Conservation (phyloP, 495 filamentous ascomycete species). For the Geoglossum glabrum region DNA sequence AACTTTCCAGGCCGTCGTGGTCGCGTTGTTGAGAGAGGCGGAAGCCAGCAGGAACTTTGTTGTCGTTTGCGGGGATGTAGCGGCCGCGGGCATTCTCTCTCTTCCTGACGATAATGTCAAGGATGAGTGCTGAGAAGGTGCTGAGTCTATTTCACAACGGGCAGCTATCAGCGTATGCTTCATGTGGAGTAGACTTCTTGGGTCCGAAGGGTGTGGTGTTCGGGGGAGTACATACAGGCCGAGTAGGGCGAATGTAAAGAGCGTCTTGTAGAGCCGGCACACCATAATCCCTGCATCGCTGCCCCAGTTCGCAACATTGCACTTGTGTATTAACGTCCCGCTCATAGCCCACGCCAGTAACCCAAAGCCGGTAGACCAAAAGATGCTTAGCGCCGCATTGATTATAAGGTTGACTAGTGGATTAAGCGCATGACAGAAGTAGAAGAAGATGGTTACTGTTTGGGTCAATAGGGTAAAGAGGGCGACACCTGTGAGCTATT, state of each 20-base stretch:
- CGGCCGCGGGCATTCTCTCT: constrained; percentile 25
- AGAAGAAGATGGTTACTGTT: constrained; percentile 30
- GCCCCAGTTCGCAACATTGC: constrained; percentile 32
- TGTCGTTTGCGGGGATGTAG: constrained; percentile 18
- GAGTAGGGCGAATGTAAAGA: constrained; percentile 39
- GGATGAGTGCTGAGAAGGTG: constrained; percentile 25
- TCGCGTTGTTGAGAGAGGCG: background rate
- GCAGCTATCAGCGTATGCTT: background rate
- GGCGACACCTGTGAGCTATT: constrained; percentile 34
- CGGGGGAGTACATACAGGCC: constrained; percentile 17
- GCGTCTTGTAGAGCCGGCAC: constrained; percentile 43
- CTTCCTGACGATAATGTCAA: constrained; percentile 30
- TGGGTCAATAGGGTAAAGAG: constrained; percentile 34
- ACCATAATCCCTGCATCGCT: constrained; percentile 36
- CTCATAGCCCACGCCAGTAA: constrained; percentile 37
- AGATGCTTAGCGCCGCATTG: constrained; percentile 29
- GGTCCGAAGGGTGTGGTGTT: background rate
- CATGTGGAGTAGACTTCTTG: no score
- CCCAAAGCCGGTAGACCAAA: constrained; percentile 36
- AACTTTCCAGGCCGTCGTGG: background rate
- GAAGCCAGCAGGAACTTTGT: background rate
- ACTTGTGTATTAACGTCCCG: constrained; percentile 35
- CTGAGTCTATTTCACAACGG: constrained; percentile 12
- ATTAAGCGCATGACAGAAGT: constrained; percentile 35
- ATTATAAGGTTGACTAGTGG: constrained; percentile 31